Evolutionary conservation across 192 early-diverging fungal species (phyloP).

Genomic region (Coemansia sp.): DNA sequence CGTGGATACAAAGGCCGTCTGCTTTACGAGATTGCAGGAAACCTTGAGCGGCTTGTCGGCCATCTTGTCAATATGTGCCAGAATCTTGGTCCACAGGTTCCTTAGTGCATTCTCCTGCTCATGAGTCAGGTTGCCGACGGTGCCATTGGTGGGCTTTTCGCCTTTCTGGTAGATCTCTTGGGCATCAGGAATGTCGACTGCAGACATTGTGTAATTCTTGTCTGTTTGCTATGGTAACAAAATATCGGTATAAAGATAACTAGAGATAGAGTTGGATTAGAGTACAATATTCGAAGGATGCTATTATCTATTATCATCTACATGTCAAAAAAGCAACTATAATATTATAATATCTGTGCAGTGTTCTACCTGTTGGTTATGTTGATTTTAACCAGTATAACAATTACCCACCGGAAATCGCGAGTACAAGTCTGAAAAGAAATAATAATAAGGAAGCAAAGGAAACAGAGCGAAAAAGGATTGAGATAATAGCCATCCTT

Average conservation of each 20-base stretch:
- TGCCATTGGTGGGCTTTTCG: slow-evolving; percentile 14
- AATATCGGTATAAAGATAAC: not conserved
- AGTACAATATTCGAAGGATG: no score
- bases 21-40: slow-evolving; percentile 13
- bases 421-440: no score
- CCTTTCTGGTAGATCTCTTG: slow-evolving; percentile 31
- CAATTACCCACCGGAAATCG: no score
- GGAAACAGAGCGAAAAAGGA: no score
- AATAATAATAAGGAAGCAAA: no score
- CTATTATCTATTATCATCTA: no score
- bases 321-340: no score
- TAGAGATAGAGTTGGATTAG: no score
- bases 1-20: not conserved
- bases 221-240: not conserved
- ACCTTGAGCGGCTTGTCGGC: slow-evolving; percentile 33
- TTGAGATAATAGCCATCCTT: no score
- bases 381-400: no score
- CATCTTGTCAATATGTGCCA: slow-evolving; percentile 26
- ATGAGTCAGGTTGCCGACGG: slow-evolving; percentile 23
- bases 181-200: slow-evolving; percentile 8
- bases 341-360: no score
- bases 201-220: slow-evolving; percentile 15
- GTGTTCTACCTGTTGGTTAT: no score
- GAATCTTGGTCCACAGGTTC: slow-evolving; percentile 36
- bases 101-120: slow-evolving; percentile 32